A percentile compares a stretch with the other conserved stretches of the same genome.
phyloP scores from a whole-genome alignment of 805 yeast genomes.

The Wickerhamiella nectarea region DNA sequence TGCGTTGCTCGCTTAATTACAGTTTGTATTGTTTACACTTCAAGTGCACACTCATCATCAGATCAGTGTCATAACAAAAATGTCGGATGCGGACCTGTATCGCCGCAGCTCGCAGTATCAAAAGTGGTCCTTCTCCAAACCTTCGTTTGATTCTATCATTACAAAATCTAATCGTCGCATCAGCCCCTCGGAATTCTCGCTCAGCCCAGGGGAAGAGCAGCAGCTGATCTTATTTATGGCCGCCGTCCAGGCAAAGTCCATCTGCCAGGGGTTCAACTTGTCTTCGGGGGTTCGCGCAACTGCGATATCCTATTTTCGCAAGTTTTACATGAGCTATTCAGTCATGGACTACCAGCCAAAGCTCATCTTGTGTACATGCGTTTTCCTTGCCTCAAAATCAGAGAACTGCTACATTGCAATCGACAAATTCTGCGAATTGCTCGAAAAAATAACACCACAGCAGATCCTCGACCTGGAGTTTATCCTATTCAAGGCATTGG shows the following conservation, averaged over 20 bases:
- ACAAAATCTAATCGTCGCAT: conserved; percentile 34
- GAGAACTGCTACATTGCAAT: conserved; percentile 85
- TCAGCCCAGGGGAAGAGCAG: conserved; percentile 57
- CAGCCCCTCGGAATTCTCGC: conserved; percentile 30
- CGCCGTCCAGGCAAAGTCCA: conserved; percentile 53
- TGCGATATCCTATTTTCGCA: conserved; percentile 66
- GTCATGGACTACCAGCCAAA: conserved; percentile 86
- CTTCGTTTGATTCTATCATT: conserved; percentile 38
- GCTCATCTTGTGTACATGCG: conserved; percentile 59
- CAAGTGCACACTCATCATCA: background rate
- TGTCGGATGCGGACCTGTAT: conserved; percentile 75
- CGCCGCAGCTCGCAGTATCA: conserved; percentile 75
- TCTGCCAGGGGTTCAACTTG: conserved; percentile 61
- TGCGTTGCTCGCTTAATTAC: background rate
- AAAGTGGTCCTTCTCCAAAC: conserved; percentile 67
- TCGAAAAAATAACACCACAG: conserved; percentile 39
- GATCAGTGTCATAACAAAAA: conserved; percentile 19
- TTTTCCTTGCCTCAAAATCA: conserved; percentile 82
- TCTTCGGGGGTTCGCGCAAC: conserved; percentile 84
- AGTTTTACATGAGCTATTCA: conserved; percentile 66
- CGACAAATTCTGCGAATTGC: conserved; percentile 57
- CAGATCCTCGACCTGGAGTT: conserved; percentile 72
- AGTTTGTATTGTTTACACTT: background rate
- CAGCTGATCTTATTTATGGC: conserved; percentile 50
- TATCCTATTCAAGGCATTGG: conserved; percentile 52